A percentile compares a stretch with the other conserved stretches of the same genome.
These are phyloP conservation scores for Coemansia sp. DNA, from an alignment of 192 early-diverging fungal genomes.

Conservation along the genomic window DNA sequence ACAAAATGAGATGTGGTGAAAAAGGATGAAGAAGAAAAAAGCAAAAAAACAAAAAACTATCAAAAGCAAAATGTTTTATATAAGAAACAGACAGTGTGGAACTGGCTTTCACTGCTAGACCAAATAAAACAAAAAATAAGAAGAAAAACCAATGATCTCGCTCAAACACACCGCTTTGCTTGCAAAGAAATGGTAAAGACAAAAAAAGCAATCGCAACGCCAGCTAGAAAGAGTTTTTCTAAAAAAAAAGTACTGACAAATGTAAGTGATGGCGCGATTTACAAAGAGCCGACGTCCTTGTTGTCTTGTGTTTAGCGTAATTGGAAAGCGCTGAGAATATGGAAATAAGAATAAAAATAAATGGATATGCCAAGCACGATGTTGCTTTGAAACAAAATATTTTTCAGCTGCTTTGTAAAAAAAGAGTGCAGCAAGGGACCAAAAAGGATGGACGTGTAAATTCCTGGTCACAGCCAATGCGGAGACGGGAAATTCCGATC, in stretches of 20 bases:
- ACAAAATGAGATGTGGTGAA: neutral
- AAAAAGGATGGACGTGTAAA: neutral
- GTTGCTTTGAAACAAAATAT: neutral
- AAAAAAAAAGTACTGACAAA: slow-evolving; percentile 1
- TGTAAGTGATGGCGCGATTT: neutral
- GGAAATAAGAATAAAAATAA: slow-evolving; percentile 2
- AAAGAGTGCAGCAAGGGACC: neutral
- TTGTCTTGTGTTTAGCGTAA: neutral
- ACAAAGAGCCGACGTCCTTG: neutral
- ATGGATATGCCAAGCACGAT: slow-evolving; percentile 1
- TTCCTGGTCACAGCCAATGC: slow-evolving; percentile 6
- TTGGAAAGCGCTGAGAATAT: neutral
- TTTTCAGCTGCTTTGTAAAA: neutral
- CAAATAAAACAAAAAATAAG: neutral
- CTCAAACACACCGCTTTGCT: neutral
- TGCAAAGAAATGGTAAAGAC: neutral
- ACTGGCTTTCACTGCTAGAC: too few relatives aligned
- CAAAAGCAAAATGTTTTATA: too few relatives aligned
- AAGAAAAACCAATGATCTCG: neutral
- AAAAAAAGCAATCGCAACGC: neutral
- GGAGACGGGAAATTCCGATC: neutral
- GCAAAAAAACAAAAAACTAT: neutral
- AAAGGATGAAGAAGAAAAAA: slow-evolving; percentile 4
- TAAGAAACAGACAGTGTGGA: too few relatives aligned
- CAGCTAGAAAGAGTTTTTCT: neutral